phyloP scores from a whole-genome alignment of 768 basidiomycete genomes.

The Leccinum boreale region DNA sequence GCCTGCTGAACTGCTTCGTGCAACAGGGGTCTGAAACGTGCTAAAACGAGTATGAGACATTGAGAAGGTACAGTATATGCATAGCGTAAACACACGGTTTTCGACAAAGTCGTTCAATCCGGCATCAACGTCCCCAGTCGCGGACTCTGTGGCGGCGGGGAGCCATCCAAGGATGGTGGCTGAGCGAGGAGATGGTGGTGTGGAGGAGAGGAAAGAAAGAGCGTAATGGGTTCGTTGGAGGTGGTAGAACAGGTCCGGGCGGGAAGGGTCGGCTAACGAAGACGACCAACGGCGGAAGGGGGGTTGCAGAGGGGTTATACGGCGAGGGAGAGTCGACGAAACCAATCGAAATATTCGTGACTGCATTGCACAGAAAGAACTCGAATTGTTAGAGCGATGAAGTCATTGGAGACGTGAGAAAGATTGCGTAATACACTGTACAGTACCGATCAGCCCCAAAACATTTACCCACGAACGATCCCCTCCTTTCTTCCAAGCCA shows the following conservation, averaged over 20 bases:
- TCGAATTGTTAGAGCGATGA: slow-evolving; percentile 2
- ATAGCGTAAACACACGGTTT: slow-evolving; percentile 50
- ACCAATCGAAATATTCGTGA: slow-evolving; percentile 6
- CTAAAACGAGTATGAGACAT: slow-evolving; percentile 33
- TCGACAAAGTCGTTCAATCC: slow-evolving; percentile 69
- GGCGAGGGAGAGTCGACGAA: not conserved
- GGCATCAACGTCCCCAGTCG: slow-evolving; percentile 37
- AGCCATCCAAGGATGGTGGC: slow-evolving; percentile 66
- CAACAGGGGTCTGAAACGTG: slow-evolving; percentile 54
- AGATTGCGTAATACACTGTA: slow-evolving; percentile 32
- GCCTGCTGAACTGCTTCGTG: slow-evolving; percentile 57
- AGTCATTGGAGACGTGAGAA: slow-evolving; percentile 15
- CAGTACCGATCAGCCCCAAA: slow-evolving; percentile 33
- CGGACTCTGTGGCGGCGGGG: slow-evolving; percentile 42
- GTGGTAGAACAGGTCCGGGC: slow-evolving; percentile 72
- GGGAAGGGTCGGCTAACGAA: slow-evolving; percentile 48
- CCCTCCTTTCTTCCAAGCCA: slow-evolving; percentile 22
- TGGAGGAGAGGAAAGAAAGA: slow-evolving; percentile 54
- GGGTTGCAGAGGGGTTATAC: slow-evolving; percentile 8
- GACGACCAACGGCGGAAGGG: slow-evolving; percentile 12
- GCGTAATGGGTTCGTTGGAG: slow-evolving; percentile 51
- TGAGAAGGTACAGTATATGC: not conserved
- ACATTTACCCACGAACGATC: slow-evolving; percentile 14
- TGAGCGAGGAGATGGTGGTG: slow-evolving; percentile 45
- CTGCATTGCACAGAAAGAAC: slow-evolving; percentile 4